Conservation (phyloP, 495 filamentous ascomycete species). For the Penicillium dipodomyicola region DNA sequence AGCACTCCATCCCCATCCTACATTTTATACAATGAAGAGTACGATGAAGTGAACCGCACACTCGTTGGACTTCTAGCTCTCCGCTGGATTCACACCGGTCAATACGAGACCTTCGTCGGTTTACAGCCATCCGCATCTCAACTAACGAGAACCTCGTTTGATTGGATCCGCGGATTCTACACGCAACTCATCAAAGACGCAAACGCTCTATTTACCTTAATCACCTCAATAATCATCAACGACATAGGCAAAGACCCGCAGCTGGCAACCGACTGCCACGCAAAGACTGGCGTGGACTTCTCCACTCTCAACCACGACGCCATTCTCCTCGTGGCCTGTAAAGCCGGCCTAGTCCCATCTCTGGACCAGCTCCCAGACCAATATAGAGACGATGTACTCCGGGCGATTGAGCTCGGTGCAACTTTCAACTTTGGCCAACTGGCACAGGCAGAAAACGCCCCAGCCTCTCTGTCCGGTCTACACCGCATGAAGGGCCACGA, state of each 20-base stretch:
- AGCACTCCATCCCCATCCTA: conserved; percentile 13
- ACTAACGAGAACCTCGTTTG: conserved; percentile 21
- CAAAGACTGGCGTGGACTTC: conserved; percentile 27
- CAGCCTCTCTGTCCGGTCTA: conserved; percentile 28
- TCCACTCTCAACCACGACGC: conserved; percentile 35
- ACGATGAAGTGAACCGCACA: conserved; percentile 23
- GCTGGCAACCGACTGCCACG: conserved; percentile 24
- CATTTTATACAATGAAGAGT: conserved; percentile 18
- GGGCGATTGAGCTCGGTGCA: conserved; percentile 44
- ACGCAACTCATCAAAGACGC: conserved; percentile 9
- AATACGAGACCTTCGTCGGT: conserved; percentile 19
- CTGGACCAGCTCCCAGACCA: conserved; percentile 23
- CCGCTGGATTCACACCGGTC: conserved; percentile 18
- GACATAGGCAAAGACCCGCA: conserved; percentile 42
- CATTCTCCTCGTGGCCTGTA: conserved; percentile 34
- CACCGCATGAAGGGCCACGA: conserved; percentile 21
- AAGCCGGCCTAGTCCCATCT: conserved; percentile 25
- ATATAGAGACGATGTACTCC: conserved; percentile 33
- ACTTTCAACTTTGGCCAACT: conserved; percentile 46
- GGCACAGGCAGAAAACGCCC: conserved; percentile 40
- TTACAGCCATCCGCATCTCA: conserved; percentile 10
- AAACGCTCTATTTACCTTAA: conserved; percentile 32
- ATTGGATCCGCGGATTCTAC: conserved; percentile 23
- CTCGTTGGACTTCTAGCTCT: conserved; percentile 20
- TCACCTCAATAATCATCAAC: conserved; percentile 38